A percentile compares a stretch with the other conserved stretches of the same genome.
Conservation (phyloP, 352 stramenopile genomes). For the Phytopythium aichiense region DNA sequence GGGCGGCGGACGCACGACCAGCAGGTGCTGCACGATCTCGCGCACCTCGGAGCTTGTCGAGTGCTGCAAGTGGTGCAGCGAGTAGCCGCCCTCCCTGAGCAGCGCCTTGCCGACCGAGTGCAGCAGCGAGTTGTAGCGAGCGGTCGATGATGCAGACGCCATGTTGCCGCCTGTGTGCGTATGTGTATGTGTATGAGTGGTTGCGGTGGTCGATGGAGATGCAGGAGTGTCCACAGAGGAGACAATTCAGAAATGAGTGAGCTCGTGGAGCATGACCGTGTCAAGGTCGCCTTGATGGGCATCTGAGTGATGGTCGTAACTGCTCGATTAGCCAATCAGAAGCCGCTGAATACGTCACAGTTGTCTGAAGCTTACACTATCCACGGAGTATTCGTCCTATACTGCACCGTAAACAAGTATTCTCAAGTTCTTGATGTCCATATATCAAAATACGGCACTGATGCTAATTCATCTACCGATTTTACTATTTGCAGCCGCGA, state of each 20-base stretch:
- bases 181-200: not conserved
- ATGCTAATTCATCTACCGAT: too few species aligned
- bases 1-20: slow-evolving; percentile 34
- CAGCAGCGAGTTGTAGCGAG: slow-evolving; percentile 31
- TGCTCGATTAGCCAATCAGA: not conserved
- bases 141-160: not conserved
- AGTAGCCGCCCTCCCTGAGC: slow-evolving; percentile 33
- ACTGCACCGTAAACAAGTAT: not conserved
- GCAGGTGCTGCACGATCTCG: slow-evolving; percentile 48
- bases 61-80: slow-evolving; percentile 30
- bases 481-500: too few species aligned
- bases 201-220: not conserved
- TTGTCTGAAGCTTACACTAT: not conserved
- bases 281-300: not conserved
- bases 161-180: not conserved
- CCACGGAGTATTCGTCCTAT: not conserved
- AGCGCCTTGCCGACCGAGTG: slow-evolving; percentile 23
- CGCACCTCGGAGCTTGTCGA: slow-evolving; percentile 34
- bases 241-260: slow-evolving; percentile 1
- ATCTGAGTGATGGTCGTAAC: not conserved
- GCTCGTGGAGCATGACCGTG: not conserved
- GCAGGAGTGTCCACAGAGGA: not conserved
- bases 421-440: too few species aligned
- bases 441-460: too few species aligned
- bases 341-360: not conserved